A percentile compares a stretch with the other conserved stretches of the same genome.
Conservation (phyloP, 2,329 filamentous ascomycete genomes). For the Neospermospora avenae region DNA sequence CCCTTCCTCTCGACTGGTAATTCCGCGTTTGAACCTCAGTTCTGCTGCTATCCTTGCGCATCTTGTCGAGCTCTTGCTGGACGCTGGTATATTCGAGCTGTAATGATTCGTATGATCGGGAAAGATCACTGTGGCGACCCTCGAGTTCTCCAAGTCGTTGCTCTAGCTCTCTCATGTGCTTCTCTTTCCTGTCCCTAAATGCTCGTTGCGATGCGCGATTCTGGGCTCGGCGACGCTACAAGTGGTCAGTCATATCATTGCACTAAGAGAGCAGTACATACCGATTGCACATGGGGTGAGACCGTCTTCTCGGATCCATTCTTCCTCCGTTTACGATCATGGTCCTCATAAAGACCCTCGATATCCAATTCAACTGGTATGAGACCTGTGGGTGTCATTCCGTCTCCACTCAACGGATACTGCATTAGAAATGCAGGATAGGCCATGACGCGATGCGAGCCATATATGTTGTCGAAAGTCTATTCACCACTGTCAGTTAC, state of each 20-base stretch:
- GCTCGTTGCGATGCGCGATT: constrained; percentile 60
- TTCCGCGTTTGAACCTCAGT: constrained; percentile 14
- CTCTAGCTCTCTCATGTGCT: constrained; percentile 63
- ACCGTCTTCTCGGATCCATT: constrained; percentile 32
- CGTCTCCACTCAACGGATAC: constrained; percentile 27
- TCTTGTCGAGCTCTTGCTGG: constrained; percentile 32
- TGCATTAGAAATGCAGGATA: constrained; percentile 33
- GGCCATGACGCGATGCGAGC: constrained; percentile 25
- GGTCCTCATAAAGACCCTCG: constrained; percentile 35
- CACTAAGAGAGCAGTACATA: constrained; percentile 18
- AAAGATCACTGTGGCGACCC: constrained; percentile 53
- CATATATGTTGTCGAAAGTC: constrained; percentile 30
- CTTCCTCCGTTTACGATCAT: constrained; percentile 34
- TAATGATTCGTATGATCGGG: constrained; percentile 50
- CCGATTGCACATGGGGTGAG: constrained; percentile 35
- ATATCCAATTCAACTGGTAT: constrained; percentile 36
- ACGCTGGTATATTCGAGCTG: constrained; percentile 38
- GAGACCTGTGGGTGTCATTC: constrained; percentile 27
- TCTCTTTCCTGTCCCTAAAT: constrained; percentile 61
- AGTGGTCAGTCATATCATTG: constrained; percentile 4
- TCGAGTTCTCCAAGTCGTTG: constrained; percentile 50
- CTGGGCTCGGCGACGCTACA: constrained; percentile 54
- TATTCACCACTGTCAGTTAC: constrained; percentile 17
- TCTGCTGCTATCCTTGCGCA: constrained; percentile 27
- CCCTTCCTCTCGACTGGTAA: constrained; percentile 24